Evolutionary conservation across 2,329 filamentous ascomycete genomes (phyloP).

Genomic region (Claviceps quebecensis): DNA sequence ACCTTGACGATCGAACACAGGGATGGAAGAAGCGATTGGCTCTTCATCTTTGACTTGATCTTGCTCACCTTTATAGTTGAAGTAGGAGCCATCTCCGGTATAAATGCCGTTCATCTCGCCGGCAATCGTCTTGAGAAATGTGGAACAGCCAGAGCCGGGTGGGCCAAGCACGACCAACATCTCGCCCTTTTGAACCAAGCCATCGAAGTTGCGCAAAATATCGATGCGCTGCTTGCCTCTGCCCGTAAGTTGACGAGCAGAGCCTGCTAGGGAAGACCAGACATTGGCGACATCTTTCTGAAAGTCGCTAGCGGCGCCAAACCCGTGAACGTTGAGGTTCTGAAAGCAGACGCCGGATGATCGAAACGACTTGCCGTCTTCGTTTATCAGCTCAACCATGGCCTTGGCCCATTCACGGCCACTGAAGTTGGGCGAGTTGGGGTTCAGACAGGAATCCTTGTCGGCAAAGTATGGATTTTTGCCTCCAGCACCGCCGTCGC

Average conservation of each 20-base stretch:
- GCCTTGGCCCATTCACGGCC: slow-evolving; percentile 46
- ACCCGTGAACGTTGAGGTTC: slow-evolving; percentile 55
- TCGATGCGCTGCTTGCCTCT: slow-evolving; percentile 45
- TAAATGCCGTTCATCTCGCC: slow-evolving; percentile 72
- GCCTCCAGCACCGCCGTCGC: slow-evolving; percentile 8
- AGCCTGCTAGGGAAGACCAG: slow-evolving; percentile 34
- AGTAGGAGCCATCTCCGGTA: slow-evolving; percentile 53
- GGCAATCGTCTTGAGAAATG: slow-evolving; percentile 70
- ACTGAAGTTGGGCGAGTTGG: slow-evolving; percentile 37
- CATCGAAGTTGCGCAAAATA: slow-evolving; percentile 54
- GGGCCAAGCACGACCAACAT: slow-evolving; percentile 65
- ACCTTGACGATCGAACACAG: background rate
- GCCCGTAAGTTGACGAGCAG: slow-evolving; percentile 36
- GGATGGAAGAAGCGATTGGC: background rate
- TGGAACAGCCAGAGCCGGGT: slow-evolving; percentile 64
- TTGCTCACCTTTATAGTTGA: slow-evolving; percentile 64
- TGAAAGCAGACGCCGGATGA: slow-evolving; percentile 52
- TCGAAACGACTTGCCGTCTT: slow-evolving; percentile 41
- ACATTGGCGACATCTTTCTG: slow-evolving; percentile 54
- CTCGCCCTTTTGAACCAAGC: slow-evolving; percentile 55
- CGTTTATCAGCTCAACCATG: slow-evolving; percentile 36
- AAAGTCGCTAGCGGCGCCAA: slow-evolving; percentile 53
- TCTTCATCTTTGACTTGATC: background rate
- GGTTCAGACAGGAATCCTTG: slow-evolving; percentile 39
- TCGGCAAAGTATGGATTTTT: slow-evolving; percentile 36